Percentiles rank a stretch among this genome's conserved stretches.
These are phyloP conservation scores for Yamadazyma membranifaciens DNA, from an alignment of 1,139 yeast genomes.

Conservation along the genomic window DNA sequence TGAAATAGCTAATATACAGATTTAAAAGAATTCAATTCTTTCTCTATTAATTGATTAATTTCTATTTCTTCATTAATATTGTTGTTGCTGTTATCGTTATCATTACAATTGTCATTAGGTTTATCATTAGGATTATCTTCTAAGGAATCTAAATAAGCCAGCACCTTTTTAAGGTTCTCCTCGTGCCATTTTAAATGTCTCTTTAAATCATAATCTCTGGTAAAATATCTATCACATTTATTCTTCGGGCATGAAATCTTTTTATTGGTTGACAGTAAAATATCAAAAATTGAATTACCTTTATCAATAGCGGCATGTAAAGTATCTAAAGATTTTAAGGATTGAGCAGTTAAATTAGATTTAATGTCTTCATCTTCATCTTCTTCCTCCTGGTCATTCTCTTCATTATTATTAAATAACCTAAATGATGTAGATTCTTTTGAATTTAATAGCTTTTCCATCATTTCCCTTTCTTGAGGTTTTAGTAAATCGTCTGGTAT, in stretches of 20 bases:
- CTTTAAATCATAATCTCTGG: constrained; percentile 45
- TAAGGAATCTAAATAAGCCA: constrained; percentile 29
- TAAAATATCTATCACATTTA: constrained; percentile 48
- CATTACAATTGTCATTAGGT: constrained; percentile 25
- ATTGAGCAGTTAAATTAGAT: constrained; percentile 12
- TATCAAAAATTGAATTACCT: constrained; percentile 30
- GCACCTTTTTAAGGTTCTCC: constrained; percentile 31
- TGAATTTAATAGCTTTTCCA: constrained; percentile 22
- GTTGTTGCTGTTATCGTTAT: constrained; percentile 24
- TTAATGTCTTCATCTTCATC: constrained; percentile 17
- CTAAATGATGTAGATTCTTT: constrained; percentile 10
- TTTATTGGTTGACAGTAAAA: constrained; percentile 34
- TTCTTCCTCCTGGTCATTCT: not conserved
- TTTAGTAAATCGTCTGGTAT: constrained; percentile 34
- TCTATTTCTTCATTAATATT: constrained; percentile 34
- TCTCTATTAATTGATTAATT: constrained; percentile 15
- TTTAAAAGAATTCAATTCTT: constrained; percentile 3
- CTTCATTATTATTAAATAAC: constrained; percentile 3
- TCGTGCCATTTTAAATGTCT: constrained; percentile 61
- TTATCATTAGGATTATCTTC: constrained; percentile 12
- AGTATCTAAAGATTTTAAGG: constrained; percentile 27
- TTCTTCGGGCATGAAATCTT: constrained; percentile 43
- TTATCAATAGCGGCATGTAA: constrained; percentile 21
- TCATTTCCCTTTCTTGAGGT: constrained; percentile 22
- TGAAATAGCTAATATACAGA: constrained; percentile 7